A percentile compares a stretch with the other conserved stretches of the same genome.
phyloP scores from a whole-genome alignment of 2,329 filamentous ascomycete genomes.

The Pseudopithomyces maydicus region DNA sequence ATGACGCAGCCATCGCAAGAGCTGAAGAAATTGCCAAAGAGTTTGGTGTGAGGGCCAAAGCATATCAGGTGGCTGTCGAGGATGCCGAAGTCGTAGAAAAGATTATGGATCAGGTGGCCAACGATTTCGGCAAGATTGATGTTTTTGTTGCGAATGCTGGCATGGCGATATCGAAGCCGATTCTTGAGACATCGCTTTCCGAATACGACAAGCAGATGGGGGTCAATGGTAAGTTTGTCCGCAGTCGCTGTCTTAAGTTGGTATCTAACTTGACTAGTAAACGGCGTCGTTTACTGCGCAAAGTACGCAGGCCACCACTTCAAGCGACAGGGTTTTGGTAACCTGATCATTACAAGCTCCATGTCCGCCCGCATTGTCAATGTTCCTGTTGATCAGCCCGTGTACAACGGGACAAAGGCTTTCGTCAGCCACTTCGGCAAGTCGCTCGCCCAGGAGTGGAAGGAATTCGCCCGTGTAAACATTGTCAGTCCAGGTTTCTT shows the following conservation, averaged over 20 bases:
- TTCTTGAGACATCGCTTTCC: constrained; percentile 49
- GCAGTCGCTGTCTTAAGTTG: not conserved
- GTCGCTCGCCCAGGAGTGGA: constrained; percentile 69
- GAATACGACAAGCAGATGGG: not conserved
- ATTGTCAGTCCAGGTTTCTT: constrained; percentile 69
- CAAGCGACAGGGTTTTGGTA: constrained; percentile 55
- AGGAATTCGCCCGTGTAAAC: constrained; percentile 69
- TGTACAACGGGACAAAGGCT: constrained; percentile 58
- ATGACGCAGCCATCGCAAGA: constrained; percentile 58
- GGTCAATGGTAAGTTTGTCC: not conserved
- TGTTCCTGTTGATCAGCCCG: constrained; percentile 69
- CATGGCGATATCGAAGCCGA: constrained; percentile 60
- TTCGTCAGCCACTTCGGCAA: constrained; percentile 66
- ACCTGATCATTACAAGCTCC: constrained; percentile 66
- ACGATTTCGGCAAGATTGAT: constrained; percentile 71
- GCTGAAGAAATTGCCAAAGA: not conserved
- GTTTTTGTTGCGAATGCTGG: constrained; percentile 72
- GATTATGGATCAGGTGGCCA: constrained; percentile 64
- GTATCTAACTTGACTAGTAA: constrained; percentile 39
- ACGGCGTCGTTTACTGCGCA: constrained; percentile 57
- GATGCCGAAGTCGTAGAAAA: constrained; percentile 58
- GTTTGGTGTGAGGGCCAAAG: constrained; percentile 59
- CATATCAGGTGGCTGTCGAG: constrained; percentile 66
- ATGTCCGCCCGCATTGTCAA: constrained; percentile 83
- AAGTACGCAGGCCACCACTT: constrained; percentile 50